Percentiles rank a stretch among this genome's conserved stretches.
Conservation (phyloP, 2,329 filamentous ascomycete species). For the Talaromyces sp. region DNA sequence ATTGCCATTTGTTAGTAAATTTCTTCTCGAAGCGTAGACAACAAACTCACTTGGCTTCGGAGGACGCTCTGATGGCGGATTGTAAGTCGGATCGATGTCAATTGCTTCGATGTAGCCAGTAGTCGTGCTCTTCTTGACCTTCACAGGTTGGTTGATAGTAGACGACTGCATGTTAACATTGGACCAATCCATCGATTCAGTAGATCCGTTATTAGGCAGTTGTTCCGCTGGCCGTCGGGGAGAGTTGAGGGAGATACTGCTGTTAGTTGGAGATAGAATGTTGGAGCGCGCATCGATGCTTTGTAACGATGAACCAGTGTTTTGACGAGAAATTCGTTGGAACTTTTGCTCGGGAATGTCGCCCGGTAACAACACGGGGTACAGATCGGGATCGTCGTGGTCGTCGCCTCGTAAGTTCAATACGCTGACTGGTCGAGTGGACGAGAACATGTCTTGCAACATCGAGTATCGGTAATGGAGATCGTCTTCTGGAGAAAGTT, state of each 20-base stretch:
- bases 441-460: slow-evolving; percentile 44
- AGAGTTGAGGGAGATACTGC: slow-evolving; percentile 34
- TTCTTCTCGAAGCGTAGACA: not conserved
- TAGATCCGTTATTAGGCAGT: slow-evolving; percentile 12
- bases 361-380: slow-evolving; percentile 33
- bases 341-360: slow-evolving; percentile 26
- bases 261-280: slow-evolving; percentile 34
- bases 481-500: slow-evolving; percentile 37
- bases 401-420: slow-evolving; percentile 39
- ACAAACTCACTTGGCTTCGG: slow-evolving; percentile 57
- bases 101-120: slow-evolving; percentile 85
- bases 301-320: slow-evolving; percentile 26
- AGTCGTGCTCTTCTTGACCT: slow-evolving; percentile 23
- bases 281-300: slow-evolving; percentile 27
- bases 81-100: slow-evolving; percentile 81
- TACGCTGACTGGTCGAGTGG: slow-evolving; percentile 36
- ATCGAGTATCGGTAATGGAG: slow-evolving; percentile 37
- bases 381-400: slow-evolving; percentile 41
- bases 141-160: slow-evolving; percentile 22
- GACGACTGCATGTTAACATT: slow-evolving; percentile 17
- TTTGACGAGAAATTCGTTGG: slow-evolving; percentile 22
- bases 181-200: slow-evolving; percentile 20
- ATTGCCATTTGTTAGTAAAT: slow-evolving; percentile 30
- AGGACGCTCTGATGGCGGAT: slow-evolving; percentile 65
- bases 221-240: slow-evolving; percentile 20